phyloP scores from a whole-genome alignment of 2,329 filamentous ascomycete genomes.

The Aspergillus bombycis region DNA sequence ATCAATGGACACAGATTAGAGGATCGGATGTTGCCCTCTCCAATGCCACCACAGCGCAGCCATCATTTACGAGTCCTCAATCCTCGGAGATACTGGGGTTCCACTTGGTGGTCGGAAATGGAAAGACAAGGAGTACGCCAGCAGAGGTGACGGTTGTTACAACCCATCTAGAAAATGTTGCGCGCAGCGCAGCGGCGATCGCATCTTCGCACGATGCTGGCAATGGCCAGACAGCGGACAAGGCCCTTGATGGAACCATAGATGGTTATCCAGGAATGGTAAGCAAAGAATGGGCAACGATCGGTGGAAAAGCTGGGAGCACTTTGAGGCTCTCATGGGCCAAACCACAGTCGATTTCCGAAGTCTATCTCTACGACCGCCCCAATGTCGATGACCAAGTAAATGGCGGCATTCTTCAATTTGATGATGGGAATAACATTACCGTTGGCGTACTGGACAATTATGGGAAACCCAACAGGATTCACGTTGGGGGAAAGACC shows the following conservation, averaged over 20 bases:
- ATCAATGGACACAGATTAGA: conserved; percentile 11
- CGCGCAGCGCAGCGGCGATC: conserved; percentile 2
- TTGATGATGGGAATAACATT: conserved; percentile 7
- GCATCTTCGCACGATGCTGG: conserved; percentile 8
- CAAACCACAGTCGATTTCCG: conserved; percentile 9
- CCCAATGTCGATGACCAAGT: conserved; percentile 14
- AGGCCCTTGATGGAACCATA: conserved; percentile 5
- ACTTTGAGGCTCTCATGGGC: conserved; percentile 11
- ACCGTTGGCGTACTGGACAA: conserved; percentile 1
- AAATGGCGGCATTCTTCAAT: conserved; percentile 8
- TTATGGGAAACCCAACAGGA: conserved; percentile 10
- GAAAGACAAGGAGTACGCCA: conserved; percentile 6
- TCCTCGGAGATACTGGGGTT: conserved; percentile 3
- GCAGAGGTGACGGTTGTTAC: background rate
- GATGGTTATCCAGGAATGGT: conserved; percentile 8
- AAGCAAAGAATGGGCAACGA: conserved; percentile 11
- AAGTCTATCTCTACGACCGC: conserved; percentile 12
- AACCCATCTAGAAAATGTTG: conserved; percentile 9
- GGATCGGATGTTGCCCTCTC: conserved; percentile 1
- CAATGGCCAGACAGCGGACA: conserved; percentile 2
- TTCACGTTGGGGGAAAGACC: conserved; percentile 1
- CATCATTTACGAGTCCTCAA: conserved; percentile 1
- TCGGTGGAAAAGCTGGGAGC: conserved; percentile 7
- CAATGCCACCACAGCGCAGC: background rate
- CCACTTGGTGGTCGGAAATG: conserved; percentile 9